Percentiles rank a stretch among this genome's conserved stretches.
phyloP scores from a whole-genome alignment of 805 yeast genomes.

The Kodamaea kaohsiungensis region DNA sequence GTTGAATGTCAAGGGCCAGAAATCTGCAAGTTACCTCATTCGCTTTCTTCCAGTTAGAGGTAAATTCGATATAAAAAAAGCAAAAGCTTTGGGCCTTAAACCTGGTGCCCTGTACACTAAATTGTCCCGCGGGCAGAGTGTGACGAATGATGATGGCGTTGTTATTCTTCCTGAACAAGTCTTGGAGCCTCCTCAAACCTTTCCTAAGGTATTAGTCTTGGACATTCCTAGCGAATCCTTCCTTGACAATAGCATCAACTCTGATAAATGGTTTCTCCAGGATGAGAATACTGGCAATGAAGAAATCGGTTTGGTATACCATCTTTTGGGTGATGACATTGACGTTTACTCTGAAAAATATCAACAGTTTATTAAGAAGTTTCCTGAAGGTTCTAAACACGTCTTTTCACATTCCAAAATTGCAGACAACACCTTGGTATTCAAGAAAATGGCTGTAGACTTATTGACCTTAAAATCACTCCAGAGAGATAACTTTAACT shows the following conservation, averaged over 20 bases:
- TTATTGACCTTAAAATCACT: slow-evolving; percentile 59
- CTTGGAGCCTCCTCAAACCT: slow-evolving; percentile 57
- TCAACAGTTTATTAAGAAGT: slow-evolving; percentile 50
- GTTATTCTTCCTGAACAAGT: slow-evolving; percentile 70
- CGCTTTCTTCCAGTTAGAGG: slow-evolving; percentile 72
- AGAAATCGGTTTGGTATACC: slow-evolving; percentile 62
- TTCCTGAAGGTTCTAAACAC: slow-evolving; percentile 57
- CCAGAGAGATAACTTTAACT: slow-evolving; percentile 44
- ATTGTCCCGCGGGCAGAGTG: slow-evolving; percentile 60
- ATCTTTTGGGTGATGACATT: slow-evolving; percentile 68
- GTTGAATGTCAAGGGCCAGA: slow-evolving; percentile 32
- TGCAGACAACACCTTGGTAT: slow-evolving; percentile 61
- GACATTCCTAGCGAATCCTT: slow-evolving; percentile 68
- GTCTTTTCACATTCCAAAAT: slow-evolving; percentile 71
- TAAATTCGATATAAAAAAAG: slow-evolving; percentile 65
- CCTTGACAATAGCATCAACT: slow-evolving; percentile 27
- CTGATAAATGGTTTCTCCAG: slow-evolving; percentile 32
- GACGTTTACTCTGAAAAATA: slow-evolving; percentile 47
- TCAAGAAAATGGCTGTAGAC: slow-evolving; percentile 53
- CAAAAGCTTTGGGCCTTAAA: slow-evolving; percentile 67
- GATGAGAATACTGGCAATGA: slow-evolving; percentile 32
- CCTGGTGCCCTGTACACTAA: slow-evolving; percentile 59
- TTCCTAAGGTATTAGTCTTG: slow-evolving; percentile 62
- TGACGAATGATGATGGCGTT: slow-evolving; percentile 60
- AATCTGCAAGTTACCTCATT: slow-evolving; percentile 68